Base-by-base conservation (phyloP, 2,329 filamentous ascomycete species). In the Diaporthe humulicola region DNA sequence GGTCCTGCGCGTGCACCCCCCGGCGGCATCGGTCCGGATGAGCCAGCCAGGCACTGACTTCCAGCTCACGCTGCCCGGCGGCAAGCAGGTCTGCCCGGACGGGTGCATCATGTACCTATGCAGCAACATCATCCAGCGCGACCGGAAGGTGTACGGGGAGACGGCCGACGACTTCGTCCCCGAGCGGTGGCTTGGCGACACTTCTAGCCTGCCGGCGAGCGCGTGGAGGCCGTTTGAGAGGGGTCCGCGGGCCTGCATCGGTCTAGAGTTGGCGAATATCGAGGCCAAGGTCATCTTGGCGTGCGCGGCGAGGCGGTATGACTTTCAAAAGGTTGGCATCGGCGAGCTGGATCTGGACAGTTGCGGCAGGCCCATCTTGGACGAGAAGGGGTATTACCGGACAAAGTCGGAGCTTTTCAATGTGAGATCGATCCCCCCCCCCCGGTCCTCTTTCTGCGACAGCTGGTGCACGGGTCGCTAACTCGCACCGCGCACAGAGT, bases 191-290 rank as follows among this genome's bases (percentile, higher is more conserved):
- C 77, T 84, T 4, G 78, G 79, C 3, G 79, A 81, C n/a, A 33
- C 71, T 25, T 69, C 33, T 75, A 73, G 70, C 17, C 78, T 79
- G 25, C 80, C 81, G 50, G 75, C 80, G 10, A 83, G 85, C 54
- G 88, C 89, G 2, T 91, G 86, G 85, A 81, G 89, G 30, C 84
- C 88, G 0, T 91, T 91, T 77, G 87, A 88, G 77, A 84, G 86
- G 33, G 89, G 89, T 0, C 85, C 86, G 10, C 78, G 89, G 7
- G 88, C 86, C 71, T 91, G 89, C 77, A 86, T 91, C 45, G 90
- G 89, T 0, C 86, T 89, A 78, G 87, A 89, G 74, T 81, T 91
- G 45, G 89, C 88, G 0, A 87, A 81, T 28, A 79, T 83, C 48
- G 82, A 83, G 76, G 78, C 80, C 14, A 77, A 81, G 17, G 78